phyloP scores from a whole-genome alignment of 2,329 filamentous ascomycete species.

The Fusarium illudens region DNA sequence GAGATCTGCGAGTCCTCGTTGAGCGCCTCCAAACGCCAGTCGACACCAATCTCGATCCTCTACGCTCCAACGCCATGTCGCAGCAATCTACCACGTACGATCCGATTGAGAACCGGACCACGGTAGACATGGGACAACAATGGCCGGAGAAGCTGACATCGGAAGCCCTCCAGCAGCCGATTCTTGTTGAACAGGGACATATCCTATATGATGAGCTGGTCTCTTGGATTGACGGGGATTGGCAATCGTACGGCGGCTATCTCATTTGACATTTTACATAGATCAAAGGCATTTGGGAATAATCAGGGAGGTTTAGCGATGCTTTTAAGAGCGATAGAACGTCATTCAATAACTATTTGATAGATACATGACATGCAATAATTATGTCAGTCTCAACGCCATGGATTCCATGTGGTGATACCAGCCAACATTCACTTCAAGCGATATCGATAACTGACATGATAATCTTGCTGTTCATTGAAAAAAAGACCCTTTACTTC shows the following conservation, averaged over 20 bases:
- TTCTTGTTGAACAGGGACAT: slow-evolving; percentile 44
- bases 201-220: slow-evolving; percentile 49
- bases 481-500: background rate
- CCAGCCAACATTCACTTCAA: background rate
- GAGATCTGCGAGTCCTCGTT: slow-evolving; percentile 50
- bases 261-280: slow-evolving; percentile 26
- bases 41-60: slow-evolving; percentile 6
- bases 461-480: background rate
- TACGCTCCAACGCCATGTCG: slow-evolving; percentile 4
- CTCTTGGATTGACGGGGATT: slow-evolving; percentile 51
- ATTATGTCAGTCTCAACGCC: too few relatives aligned
- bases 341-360: background rate
- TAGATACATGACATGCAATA: background rate
- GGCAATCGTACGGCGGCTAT: slow-evolving; percentile 44
- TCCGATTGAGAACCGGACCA: slow-evolving; percentile 27
- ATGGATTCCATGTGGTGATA: too few relatives aligned
- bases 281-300: background rate
- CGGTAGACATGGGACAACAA: slow-evolving; percentile 34
- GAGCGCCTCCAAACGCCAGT: slow-evolving; percentile 44
- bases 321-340: background rate
- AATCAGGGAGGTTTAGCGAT: background rate
- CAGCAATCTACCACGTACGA: slow-evolving; percentile 29
- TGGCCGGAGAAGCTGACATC: slow-evolving; percentile 32
- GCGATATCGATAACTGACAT: background rate
- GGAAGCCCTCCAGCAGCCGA: slow-evolving; percentile 36